A percentile compares a stretch with the other conserved stretches of the same genome.
phyloP scores from a whole-genome alignment of 805 yeast species.

The Pichia gijzeniarum region DNA sequence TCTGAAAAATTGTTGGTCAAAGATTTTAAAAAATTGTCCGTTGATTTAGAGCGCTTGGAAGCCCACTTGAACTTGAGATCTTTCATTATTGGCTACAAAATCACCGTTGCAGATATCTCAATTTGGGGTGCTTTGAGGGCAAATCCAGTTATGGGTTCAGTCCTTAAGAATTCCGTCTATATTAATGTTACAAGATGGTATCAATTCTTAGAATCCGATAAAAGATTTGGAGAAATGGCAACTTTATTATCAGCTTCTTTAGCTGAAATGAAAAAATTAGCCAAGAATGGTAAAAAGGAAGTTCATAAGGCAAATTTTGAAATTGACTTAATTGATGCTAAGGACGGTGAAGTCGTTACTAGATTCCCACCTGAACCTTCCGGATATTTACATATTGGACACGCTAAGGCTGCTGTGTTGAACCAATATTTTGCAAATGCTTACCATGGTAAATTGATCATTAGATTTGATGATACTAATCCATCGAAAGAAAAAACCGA shows the following conservation, averaged over 20 bases:
- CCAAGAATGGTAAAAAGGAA: constrained; percentile 74
- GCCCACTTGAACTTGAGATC: constrained; percentile 80
- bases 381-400: constrained; percentile 98
- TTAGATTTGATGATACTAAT: constrained; percentile 97
- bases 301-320: constrained; percentile 92
- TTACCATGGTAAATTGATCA: constrained; percentile 93
- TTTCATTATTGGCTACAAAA: constrained; percentile 60
- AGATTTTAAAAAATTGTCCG: constrained; percentile 82
- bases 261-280: constrained; percentile 64
- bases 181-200: constrained; percentile 93
- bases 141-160: constrained; percentile 88
- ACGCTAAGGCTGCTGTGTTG: constrained; percentile 95
- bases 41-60: constrained; percentile 74
- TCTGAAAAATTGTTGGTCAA: constrained; percentile 71
- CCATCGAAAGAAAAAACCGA: constrained; percentile 95
- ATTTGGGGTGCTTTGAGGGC: constrained; percentile 93
- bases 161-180: constrained; percentile 77
- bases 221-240: constrained; percentile 62
- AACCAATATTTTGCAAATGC: constrained; percentile 95
- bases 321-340: constrained; percentile 87
- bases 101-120: constrained; percentile 75
- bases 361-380: constrained; percentile 99
- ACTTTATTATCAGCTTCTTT: constrained; percentile 62
- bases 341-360: constrained; percentile 91
- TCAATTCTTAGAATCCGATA: constrained; percentile 61